Evolutionary conservation across 441 rosid species (phyloP).

Genomic region (Manihot esculenta): DNA sequence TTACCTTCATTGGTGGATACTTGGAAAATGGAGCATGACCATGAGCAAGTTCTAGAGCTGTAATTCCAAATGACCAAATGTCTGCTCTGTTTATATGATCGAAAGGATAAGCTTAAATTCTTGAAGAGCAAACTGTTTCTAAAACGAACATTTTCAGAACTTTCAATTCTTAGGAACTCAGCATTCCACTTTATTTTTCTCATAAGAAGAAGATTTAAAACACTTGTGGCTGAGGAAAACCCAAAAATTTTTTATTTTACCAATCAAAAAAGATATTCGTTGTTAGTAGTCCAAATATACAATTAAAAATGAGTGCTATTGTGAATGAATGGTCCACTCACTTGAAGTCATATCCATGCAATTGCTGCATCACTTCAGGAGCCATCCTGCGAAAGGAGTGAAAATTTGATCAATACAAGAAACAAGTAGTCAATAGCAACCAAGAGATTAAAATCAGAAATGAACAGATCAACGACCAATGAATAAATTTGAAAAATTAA

Average conservation of each 20-base stretch:
- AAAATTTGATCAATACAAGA: constrained; percentile 3
- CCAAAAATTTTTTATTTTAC: too few relatives aligned
- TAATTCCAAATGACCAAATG: constrained; percentile 95
- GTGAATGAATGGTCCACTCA: constrained; percentile 40
- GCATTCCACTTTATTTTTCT: too few relatives aligned
- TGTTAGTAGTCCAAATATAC: too few relatives aligned
- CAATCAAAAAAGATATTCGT: too few relatives aligned
- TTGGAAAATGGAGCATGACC: constrained; percentile 99
- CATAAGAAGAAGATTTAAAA: too few relatives aligned
- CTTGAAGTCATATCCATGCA: constrained; percentile 98
- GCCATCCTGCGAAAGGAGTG: constrained; percentile 77
- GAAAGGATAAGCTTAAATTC: too few relatives aligned
- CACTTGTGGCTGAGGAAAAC: too few relatives aligned
- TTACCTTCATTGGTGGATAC: constrained; percentile 99
- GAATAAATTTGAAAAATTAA: background rate
- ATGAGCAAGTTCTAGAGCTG: constrained; percentile 96
- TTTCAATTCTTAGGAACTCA: too few relatives aligned
- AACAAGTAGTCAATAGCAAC: background rate
- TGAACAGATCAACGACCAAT: background rate
- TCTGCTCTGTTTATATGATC: constrained; percentile 66
- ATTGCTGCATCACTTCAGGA: constrained; percentile 99
- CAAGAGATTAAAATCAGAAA: background rate
- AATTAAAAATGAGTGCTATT: too few relatives aligned
- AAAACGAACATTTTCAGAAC: too few relatives aligned
- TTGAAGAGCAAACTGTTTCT: too few relatives aligned